These are phyloP conservation scores for Exutisphaerella laricina DNA, from an alignment of 2,329 filamentous ascomycete species.

Conservation along the genomic window DNA sequence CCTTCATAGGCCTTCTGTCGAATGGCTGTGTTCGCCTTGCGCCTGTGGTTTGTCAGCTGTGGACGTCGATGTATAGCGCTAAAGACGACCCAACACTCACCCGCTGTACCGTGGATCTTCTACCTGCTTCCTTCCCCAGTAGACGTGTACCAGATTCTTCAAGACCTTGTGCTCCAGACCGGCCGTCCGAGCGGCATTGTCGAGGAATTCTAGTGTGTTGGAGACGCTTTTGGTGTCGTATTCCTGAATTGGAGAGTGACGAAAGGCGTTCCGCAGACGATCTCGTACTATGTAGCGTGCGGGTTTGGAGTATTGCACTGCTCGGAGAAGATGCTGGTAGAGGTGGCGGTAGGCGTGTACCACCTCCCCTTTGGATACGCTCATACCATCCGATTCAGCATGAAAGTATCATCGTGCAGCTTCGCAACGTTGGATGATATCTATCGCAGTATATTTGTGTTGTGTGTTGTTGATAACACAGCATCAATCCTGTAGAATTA, in stretches of 20 bases:
- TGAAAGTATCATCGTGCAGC: no score
- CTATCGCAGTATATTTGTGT: no score
- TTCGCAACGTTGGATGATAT: no score
- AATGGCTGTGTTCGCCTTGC: constrained; percentile 7
- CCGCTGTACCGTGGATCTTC: background rate
- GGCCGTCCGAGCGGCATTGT: constrained; percentile 55
- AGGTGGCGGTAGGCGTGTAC: constrained; percentile 57
- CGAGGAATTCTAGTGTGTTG: constrained; percentile 65
- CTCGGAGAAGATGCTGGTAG: constrained; percentile 61
- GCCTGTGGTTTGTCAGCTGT: constrained; percentile 6
- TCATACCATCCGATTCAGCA: constrained; percentile 14
- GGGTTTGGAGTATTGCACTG: constrained; percentile 66
- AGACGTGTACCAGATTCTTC: constrained; percentile 57
- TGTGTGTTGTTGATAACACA: no score
- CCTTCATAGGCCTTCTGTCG: constrained; percentile 47
- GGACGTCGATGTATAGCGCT: no score
- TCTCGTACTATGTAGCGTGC: constrained; percentile 57
- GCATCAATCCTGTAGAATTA: no score
- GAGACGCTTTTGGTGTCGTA: constrained; percentile 51
- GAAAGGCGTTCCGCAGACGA: constrained; percentile 54
- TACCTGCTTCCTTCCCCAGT: constrained; percentile 39
- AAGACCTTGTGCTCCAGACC: constrained; percentile 69
- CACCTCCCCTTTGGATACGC: constrained; percentile 12
- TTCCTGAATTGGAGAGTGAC: constrained; percentile 38
- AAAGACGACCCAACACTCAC: background rate